Percentiles rank a stretch among this genome's conserved stretches.
These are phyloP conservation scores for Acacia pycnantha DNA, from an alignment of 331 rosid genomes.

Conservation along the genomic window DNA sequence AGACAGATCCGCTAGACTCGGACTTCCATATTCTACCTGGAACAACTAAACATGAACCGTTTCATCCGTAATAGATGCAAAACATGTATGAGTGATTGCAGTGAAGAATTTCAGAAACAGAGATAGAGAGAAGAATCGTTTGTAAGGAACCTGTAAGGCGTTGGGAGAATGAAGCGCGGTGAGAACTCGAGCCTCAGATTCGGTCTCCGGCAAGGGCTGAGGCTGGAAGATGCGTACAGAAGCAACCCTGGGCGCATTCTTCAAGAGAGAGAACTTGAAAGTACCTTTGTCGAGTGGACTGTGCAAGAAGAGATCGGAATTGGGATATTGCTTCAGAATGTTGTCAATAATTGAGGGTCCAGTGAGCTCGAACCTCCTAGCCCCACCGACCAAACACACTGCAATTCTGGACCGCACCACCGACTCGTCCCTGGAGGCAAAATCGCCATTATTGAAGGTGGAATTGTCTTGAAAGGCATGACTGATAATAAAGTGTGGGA, in stretches of 20 bases:
- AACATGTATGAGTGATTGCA: not conserved
- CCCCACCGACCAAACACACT: constrained; percentile 94
- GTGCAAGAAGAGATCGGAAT: constrained; percentile 80
- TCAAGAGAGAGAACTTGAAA: constrained; percentile 72
- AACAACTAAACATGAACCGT: too few species aligned
- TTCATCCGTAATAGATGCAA: not conserved
- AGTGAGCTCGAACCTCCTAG: constrained; percentile 86
- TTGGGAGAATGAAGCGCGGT: constrained; percentile 76
- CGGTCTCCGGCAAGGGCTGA: constrained; percentile 56
- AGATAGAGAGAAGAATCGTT: not conserved
- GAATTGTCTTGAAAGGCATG: constrained; percentile 16
- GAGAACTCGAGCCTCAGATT: constrained; percentile 62
- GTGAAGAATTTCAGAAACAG: not conserved
- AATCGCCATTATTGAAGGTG: not conserved
- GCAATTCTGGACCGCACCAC: constrained; percentile 68
- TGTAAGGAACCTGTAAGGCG: constrained; percentile 74
- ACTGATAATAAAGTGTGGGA: constrained; percentile 37
- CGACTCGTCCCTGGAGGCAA: constrained; percentile 35
- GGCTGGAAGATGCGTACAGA: constrained; percentile 64
- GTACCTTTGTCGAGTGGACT: constrained; percentile 62
- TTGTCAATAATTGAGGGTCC: constrained; percentile 79
- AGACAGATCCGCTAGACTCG: not conserved
- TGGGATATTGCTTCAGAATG: constrained; percentile 61
- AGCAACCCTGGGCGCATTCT: constrained; percentile 58
- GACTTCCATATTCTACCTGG: not conserved